Evolutionary conservation across 805 yeast genomes (phyloP).

Genomic region (Sungouiella blattae): DNA sequence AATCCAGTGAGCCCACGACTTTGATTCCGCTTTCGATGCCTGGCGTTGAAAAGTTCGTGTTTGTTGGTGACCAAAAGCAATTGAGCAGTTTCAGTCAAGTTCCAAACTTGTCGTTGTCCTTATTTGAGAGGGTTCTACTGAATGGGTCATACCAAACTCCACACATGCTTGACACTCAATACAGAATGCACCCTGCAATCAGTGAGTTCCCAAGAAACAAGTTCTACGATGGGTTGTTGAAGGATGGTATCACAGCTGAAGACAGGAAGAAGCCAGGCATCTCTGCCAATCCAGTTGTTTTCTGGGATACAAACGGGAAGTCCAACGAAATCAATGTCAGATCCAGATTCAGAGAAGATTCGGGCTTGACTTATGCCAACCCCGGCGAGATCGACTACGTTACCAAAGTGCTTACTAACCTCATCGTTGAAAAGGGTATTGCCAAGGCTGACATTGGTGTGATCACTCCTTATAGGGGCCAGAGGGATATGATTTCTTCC

Average conservation of each 20-base stretch:
- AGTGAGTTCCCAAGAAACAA: conserved; percentile 54
- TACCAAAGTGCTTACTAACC: conserved; percentile 43
- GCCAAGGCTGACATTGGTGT: conserved; percentile 53
- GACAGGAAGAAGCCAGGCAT: conserved; percentile 47
- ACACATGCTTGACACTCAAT: conserved; percentile 66
- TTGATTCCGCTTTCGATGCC: conserved; percentile 64
- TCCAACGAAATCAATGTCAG: conserved; percentile 47
- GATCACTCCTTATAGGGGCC: conserved; percentile 76
- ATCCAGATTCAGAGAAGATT: conserved; percentile 44
- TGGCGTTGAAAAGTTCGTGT: conserved; percentile 64
- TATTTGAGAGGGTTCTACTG: conserved; percentile 62
- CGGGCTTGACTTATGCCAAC: conserved; percentile 60
- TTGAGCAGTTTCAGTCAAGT: conserved; percentile 68
- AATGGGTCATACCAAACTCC: conserved; percentile 61
- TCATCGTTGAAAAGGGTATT: conserved; percentile 54
- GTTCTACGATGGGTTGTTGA: conserved; percentile 48
- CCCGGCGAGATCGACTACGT: conserved; percentile 49
- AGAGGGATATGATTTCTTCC: conserved; percentile 58
- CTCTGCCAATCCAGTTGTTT: conserved; percentile 49
- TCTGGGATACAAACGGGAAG: conserved; percentile 55
- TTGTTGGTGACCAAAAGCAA: conserved; percentile 77
- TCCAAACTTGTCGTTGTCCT: conserved; percentile 60
- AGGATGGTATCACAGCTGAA: conserved; percentile 56
- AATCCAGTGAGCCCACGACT: conserved; percentile 69
- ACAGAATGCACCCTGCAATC: conserved; percentile 64